Conservation (phyloP, 163 green algal genomes). For the Trebouxiophyceae sp. region DNA sequence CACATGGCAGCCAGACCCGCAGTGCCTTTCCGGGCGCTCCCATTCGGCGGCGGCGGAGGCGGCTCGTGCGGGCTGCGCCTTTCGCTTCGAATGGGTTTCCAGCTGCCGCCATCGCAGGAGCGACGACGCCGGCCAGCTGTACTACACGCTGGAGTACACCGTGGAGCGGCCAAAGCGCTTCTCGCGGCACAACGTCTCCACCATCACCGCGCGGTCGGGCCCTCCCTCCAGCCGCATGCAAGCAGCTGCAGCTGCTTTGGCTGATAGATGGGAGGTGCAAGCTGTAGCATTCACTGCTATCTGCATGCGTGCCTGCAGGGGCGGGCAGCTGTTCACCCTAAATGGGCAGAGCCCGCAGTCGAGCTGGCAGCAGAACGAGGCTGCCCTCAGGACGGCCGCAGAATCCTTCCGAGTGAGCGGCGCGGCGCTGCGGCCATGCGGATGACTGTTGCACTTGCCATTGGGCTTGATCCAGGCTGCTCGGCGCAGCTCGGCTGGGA, state of each 20-base stretch:
- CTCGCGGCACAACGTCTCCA: constrained; percentile 67
- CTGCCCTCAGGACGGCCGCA: not conserved
- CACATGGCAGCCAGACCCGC: not conserved
- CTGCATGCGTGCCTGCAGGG: constrained; percentile 4
- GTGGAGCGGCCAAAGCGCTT: constrained; percentile 36
- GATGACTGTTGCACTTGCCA: too few species aligned
- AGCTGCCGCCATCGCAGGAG: too few species aligned
- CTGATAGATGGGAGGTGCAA: not conserved
- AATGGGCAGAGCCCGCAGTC: not conserved
- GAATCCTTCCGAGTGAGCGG: constrained; percentile 2
- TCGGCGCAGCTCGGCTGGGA: too few species aligned
- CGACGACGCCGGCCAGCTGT: constrained; percentile 41
- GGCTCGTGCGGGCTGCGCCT: not conserved
- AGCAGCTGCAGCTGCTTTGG: not conserved
- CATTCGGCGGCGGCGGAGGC: not conserved
- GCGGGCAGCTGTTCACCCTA: constrained; percentile 60
- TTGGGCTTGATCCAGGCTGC: too few species aligned
- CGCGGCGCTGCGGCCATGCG: not conserved
- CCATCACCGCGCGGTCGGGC: constrained; percentile 32
- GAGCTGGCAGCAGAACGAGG: not conserved
- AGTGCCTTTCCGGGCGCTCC: not conserved
- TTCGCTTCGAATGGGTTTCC: too few species aligned
- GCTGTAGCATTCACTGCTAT: not conserved
- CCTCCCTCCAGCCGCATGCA: not conserved
- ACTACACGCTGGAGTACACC: constrained; percentile 73